These are phyloP conservation scores for Cladosporium sp. DNA, from an alignment of 2,329 filamentous ascomycete genomes.

Conservation along the genomic window DNA sequence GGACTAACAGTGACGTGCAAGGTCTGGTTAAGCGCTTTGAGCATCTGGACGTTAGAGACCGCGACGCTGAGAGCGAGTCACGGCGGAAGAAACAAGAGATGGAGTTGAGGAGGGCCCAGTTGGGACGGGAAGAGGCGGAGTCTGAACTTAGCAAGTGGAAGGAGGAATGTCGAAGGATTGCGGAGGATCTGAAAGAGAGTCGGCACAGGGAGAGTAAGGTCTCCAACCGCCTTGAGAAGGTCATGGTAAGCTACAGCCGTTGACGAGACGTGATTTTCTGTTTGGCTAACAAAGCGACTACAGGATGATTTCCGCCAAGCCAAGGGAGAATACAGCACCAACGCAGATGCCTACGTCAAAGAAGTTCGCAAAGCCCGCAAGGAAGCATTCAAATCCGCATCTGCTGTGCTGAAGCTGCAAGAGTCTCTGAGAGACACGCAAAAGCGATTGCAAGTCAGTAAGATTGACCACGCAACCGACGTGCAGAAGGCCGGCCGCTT, in stretches of 20 bases:
- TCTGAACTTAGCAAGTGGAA: constrained; percentile 59
- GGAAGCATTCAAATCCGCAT: constrained; percentile 71
- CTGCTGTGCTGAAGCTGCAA: constrained; percentile 63
- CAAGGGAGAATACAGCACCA: constrained; percentile 52
- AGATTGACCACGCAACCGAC: constrained; percentile 11
- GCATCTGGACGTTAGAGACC: constrained; percentile 53
- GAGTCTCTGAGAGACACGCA: constrained; percentile 48
- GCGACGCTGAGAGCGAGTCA: constrained; percentile 36
- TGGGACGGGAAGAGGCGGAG: constrained; percentile 61
- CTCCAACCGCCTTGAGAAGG: constrained; percentile 60
- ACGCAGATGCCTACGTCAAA: constrained; percentile 59
- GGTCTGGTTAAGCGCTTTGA: constrained; percentile 66
- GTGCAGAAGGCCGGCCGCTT: constrained; percentile 11
- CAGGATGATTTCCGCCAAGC: constrained; percentile 66
- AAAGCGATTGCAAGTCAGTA: constrained; percentile 12
- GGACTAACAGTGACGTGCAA: constrained; percentile 57
- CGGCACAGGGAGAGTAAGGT: constrained; percentile 62
- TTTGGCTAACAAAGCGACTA: not conserved
- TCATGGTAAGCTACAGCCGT: constrained; percentile 55
- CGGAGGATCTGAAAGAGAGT: constrained; percentile 59
- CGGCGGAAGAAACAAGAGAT: constrained; percentile 40
- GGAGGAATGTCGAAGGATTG: constrained; percentile 55
- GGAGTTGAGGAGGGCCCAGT: constrained; percentile 40
- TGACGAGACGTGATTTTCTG: not conserved
- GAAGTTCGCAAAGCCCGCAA: constrained; percentile 66